These are phyloP conservation scores for Phenoliferia sp. DNA, from an alignment of 1,284 basidiomycete genomes.

Conservation along the genomic window DNA sequence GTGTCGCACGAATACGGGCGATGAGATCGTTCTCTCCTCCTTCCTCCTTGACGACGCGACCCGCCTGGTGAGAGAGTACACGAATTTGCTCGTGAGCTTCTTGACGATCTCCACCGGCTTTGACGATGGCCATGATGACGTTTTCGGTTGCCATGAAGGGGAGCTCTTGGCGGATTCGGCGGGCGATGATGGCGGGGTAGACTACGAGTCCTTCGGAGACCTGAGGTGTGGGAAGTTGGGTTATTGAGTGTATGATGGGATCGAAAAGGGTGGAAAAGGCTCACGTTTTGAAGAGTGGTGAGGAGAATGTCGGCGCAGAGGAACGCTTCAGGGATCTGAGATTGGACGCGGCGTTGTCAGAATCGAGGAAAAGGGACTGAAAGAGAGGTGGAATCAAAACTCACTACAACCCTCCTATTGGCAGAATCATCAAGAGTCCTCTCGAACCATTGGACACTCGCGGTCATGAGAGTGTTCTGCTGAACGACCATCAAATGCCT, in stretches of 20 bases:
- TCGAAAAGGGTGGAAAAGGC: neutral
- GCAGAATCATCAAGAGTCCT: conserved; percentile 93
- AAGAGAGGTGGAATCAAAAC: neutral
- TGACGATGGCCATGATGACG: conserved; percentile 98
- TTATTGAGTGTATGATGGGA: neutral
- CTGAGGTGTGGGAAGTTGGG: neutral
- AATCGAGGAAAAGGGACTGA: neutral
- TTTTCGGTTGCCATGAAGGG: conserved; percentile 88
- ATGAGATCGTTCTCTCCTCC: conserved; percentile 96
- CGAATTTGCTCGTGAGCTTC: conserved; percentile 95
- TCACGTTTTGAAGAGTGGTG: conserved; percentile 83
- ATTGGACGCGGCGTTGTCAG: neutral
- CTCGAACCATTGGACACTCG: conserved; percentile 93
- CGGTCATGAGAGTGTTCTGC: conserved; percentile 88
- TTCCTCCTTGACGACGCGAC: conserved; percentile 87
- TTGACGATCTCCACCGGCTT: conserved; percentile 88
- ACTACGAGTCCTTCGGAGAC: conserved; percentile 94
- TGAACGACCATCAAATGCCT: conserved; percentile 88
- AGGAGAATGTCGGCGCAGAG: conserved; percentile 94
- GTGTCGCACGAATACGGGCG: conserved; percentile 66
- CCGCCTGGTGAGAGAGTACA: conserved; percentile 95
- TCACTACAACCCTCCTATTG: conserved; percentile 89
- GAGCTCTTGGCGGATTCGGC: conserved; percentile 87
- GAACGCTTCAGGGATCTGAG: conserved; percentile 74
- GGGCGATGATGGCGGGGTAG: conserved; percentile 90